Evolutionary conservation across 2,329 filamentous ascomycete species (phyloP).

Genomic region (Dryadomyces sulphureus): DNA sequence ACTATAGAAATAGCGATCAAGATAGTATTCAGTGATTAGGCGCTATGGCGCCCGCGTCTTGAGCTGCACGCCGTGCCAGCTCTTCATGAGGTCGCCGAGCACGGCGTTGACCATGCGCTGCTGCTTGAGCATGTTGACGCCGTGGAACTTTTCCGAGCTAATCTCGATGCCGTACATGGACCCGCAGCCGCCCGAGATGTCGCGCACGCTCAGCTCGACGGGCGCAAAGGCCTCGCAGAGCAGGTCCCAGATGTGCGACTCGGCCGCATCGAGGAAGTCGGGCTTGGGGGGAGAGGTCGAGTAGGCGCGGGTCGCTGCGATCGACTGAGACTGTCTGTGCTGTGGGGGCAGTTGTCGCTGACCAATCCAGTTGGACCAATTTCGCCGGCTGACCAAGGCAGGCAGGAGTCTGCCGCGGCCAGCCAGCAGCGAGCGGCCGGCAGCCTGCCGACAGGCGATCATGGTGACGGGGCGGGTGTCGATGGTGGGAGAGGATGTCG

Average conservation of each 20-base stretch:
- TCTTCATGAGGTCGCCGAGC: slow-evolving; percentile 60
- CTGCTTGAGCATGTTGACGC: slow-evolving; percentile 61
- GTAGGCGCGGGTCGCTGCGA: not conserved
- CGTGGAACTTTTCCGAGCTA: slow-evolving; percentile 54
- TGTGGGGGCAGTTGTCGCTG: no score
- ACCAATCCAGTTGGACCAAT: not conserved
- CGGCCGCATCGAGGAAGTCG: slow-evolving; percentile 37
- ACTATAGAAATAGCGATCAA: no score
- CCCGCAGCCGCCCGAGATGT: slow-evolving; percentile 72
- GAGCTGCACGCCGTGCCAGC: slow-evolving; percentile 73
- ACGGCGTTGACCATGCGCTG: slow-evolving; percentile 67
- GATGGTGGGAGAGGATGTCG: not conserved
- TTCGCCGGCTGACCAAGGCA: not conserved
- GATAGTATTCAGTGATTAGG: no score
- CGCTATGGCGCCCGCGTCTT: slow-evolving; percentile 46
- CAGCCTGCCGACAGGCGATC: slow-evolving; percentile 1
- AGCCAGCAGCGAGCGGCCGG: not conserved
- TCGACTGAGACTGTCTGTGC: no score
- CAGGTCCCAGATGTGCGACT: slow-evolving; percentile 42
- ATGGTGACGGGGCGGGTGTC: not conserved
- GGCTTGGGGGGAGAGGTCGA: slow-evolving; percentile 20
- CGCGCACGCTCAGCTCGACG: slow-evolving; percentile 48
- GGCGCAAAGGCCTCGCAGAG: slow-evolving; percentile 34
- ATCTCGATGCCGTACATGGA: slow-evolving; percentile 81
- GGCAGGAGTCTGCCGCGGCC: not conserved